Conservation (phyloP, 805 yeast genomes). For the Zygoascus ofunaensis region DNA sequence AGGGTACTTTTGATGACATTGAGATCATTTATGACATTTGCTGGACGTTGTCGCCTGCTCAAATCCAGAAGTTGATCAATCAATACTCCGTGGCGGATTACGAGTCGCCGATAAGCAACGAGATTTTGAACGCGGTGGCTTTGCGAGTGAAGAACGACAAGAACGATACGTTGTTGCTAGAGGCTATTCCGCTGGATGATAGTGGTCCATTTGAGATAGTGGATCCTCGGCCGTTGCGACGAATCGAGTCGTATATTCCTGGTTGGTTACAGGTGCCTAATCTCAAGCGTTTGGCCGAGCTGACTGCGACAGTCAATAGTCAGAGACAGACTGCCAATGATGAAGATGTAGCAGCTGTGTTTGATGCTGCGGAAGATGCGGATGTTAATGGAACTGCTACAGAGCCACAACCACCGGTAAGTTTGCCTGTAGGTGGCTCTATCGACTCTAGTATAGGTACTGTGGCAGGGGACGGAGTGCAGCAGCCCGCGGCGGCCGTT, state of each 20-base stretch:
- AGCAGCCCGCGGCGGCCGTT: too few species aligned
- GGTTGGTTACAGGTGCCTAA: slow-evolving; percentile 87
- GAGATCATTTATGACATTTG: slow-evolving; percentile 91
- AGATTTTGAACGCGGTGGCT: slow-evolving; percentile 72
- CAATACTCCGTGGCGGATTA: slow-evolving; percentile 90
- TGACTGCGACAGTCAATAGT: slow-evolving; percentile 32
- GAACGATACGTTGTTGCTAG: slow-evolving; percentile 28
- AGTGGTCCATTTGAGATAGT: slow-evolving; percentile 34
- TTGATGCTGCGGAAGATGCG: neutral
- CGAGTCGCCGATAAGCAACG: slow-evolving; percentile 82
- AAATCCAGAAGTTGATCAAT: slow-evolving; percentile 82
- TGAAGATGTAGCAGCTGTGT: neutral
- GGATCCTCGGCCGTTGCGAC: slow-evolving; percentile 63
- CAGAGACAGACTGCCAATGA: neutral
- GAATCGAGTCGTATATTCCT: slow-evolving; percentile 62
- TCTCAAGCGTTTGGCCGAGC: slow-evolving; percentile 78
- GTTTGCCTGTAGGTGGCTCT: too few species aligned
- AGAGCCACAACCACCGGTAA: too few species aligned
- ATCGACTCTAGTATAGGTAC: too few species aligned
- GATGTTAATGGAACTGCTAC: too few species aligned
- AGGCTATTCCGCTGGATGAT: slow-evolving; percentile 33
- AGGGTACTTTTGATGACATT: slow-evolving; percentile 80
- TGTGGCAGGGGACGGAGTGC: too few species aligned
- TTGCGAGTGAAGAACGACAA: slow-evolving; percentile 26
- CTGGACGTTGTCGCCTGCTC: slow-evolving; percentile 88